These are phyloP conservation scores for Capsicum chinense DNA, from an alignment of 257 asterid species.

Conservation along the genomic window DNA sequence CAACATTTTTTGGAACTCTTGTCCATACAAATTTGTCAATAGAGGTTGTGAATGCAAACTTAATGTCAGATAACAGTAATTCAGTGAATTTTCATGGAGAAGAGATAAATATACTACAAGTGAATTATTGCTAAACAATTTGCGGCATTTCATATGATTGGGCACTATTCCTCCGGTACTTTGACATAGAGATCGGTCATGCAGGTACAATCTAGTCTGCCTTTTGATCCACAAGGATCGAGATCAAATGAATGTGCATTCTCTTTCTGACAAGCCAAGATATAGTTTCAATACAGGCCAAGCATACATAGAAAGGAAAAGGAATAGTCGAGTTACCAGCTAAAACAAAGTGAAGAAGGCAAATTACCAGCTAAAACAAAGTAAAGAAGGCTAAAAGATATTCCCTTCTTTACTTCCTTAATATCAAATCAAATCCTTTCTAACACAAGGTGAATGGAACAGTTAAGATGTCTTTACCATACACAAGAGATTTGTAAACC, in stretches of 20 bases:
- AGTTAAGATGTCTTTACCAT: not conserved
- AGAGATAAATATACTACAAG: too few species aligned
- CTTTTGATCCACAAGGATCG: not conserved
- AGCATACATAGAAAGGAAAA: not conserved
- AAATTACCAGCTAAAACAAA: too few species aligned
- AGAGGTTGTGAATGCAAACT: too few species aligned
- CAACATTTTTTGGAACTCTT: too few species aligned
- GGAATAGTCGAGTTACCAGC: not conserved
- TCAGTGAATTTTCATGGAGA: too few species aligned
- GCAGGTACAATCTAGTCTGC: not conserved
- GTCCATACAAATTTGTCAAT: too few species aligned
- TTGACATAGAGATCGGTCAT: not conserved
- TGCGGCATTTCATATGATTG: not conserved
- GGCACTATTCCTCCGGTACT: not conserved
- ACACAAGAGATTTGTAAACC: not conserved
- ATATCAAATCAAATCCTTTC: not conserved
- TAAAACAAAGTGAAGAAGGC: not conserved
- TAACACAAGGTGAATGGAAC: not conserved
- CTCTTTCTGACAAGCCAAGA: not conserved
- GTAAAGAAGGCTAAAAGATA: not conserved
- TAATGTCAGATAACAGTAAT: too few species aligned
- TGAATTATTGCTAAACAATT: not conserved
- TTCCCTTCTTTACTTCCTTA: too few species aligned
- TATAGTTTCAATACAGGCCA: not conserved
- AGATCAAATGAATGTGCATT: not conserved